Evolutionary conservation across 345 rosid genomes (phyloP), one percentile per base, ranked within the genome.

Genomic region (Gossypium stocksii): DNA sequence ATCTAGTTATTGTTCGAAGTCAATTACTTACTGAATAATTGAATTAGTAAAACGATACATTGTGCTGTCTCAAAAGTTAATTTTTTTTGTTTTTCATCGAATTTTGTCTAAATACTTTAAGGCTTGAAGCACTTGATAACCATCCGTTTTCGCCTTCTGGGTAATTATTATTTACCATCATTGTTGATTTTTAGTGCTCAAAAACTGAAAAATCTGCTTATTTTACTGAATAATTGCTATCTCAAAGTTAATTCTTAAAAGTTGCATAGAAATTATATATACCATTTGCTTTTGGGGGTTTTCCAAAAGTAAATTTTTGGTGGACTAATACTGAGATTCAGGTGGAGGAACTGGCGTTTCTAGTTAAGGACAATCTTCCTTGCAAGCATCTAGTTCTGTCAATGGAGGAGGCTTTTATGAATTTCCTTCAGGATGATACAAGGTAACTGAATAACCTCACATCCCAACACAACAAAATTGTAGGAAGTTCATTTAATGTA

Each of bases 331-430:
- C 13, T 38, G 19, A 52, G 15, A 54, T 70, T 67, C 76, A 89
- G 90, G 89, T 90, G 34, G 89, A 85, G 84, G 94, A 90, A 80
- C 76, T 90, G 86, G 94, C 92, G 22, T 84, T 38, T 53, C 86
- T 90, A 22, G 86, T 90, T 17, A 88, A 77, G 81, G 94, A 90
- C 78, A 90, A 86, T 71, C 81, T 90, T 71, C 86, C 82, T 58
- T 84, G 84, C 76, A 90, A 88, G 71, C 90, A 86, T 80, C 89
- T 90, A 3, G 84, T 90, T 27, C 85, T 89, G 23, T 85, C 93
- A 2, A 86, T 87, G 85, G 94, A 89, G 81, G 91, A 86, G 52
- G 82, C 82, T 49, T 77, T 88, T 57, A 76, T 86, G 52, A 82
- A 80, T 76, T 87, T 87, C 74, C 89, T 89, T 54, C 78, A 80